Evolutionary conservation across 495 filamentous ascomycete species (phyloP).

Genomic region (Aspergillus taichungensis): DNA sequence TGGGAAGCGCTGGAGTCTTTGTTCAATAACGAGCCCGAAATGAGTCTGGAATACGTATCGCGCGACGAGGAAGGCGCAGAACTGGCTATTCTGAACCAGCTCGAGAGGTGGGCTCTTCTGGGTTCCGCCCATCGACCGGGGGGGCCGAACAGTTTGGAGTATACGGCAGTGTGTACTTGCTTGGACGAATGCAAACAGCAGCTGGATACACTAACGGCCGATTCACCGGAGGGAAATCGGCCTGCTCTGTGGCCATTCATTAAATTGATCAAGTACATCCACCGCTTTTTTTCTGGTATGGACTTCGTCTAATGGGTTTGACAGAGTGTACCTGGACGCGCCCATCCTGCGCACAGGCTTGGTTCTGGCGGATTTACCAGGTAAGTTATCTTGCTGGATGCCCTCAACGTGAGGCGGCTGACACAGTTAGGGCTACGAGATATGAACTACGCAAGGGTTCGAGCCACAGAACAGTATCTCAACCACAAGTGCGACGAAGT

Average conservation of each 20-base stretch:
- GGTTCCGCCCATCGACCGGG: constrained; percentile 8
- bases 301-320: constrained; percentile 1
- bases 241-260: constrained; percentile 26
- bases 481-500: constrained; percentile 20
- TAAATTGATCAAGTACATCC: constrained; percentile 21
- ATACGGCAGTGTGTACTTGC: constrained; percentile 6
- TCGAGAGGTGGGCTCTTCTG: constrained; percentile 12
- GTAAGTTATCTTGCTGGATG: constrained; percentile 8
- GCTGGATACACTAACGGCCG: constrained; percentile 14
- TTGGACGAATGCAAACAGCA: constrained; percentile 11
- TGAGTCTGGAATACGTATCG: constrained; percentile 15
- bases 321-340: constrained; percentile 24
- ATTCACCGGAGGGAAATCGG: neutral
- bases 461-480: constrained; percentile 22
- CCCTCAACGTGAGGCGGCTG: neutral
- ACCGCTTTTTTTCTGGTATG: neutral
- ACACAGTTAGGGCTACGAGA: constrained; percentile 17
- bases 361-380: constrained; percentile 26
- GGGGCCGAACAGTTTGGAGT: constrained; percentile 3
- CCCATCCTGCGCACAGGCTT: constrained; percentile 20
- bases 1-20: constrained; percentile 15
- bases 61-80: constrained; percentile 3
- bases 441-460: constrained; percentile 21
- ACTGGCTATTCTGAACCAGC: constrained; percentile 1
- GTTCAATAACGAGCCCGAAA: constrained; percentile 9